phyloP scores from a whole-genome alignment of 352 stramenopile genomes.

The Lagenidium giganteum region DNA sequence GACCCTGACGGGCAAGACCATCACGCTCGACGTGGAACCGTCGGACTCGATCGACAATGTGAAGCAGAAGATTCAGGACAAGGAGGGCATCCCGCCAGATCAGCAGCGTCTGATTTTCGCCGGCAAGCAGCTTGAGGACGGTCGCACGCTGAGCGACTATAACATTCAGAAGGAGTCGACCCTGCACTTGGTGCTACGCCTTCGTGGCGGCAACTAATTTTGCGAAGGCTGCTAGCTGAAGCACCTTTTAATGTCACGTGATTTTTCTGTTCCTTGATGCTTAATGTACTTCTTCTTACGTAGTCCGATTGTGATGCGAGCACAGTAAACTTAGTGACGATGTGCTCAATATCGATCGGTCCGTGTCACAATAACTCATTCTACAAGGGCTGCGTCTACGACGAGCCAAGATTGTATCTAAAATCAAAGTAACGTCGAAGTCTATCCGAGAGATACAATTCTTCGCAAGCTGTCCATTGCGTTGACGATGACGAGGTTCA shows the following conservation, averaged over 20 bases:
- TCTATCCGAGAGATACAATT: too few relatives aligned
- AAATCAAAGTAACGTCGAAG: too few relatives aligned
- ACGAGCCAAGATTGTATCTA: too few relatives aligned
- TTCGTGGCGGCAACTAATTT: slow-evolving; percentile 75
- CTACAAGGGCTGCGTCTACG: too few relatives aligned
- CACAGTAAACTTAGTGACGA: too few relatives aligned
- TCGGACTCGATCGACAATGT: slow-evolving; percentile 94
- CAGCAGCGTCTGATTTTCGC: slow-evolving; percentile 96
- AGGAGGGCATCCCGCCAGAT: slow-evolving; percentile 91
- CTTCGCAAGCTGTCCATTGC: too few relatives aligned
- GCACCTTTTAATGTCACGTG: too few relatives aligned
- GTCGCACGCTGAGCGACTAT: slow-evolving; percentile 93
- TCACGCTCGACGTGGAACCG: slow-evolving; percentile 90
- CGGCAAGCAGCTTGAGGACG: slow-evolving; percentile 94
- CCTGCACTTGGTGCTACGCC: slow-evolving; percentile 88
- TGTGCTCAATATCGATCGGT: too few relatives aligned
- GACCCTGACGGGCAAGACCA: slow-evolving; percentile 90
- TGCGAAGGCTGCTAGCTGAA: too few relatives aligned
- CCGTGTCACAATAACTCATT: too few relatives aligned
- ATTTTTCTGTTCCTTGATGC: slow-evolving; percentile 33
- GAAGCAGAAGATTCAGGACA: slow-evolving; percentile 94
- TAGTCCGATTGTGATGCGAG: background rate
- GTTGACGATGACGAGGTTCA: too few relatives aligned
- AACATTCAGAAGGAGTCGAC: slow-evolving; percentile 95
- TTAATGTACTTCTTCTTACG: background rate